Conservation (phyloP, 2,329 filamentous ascomycete species). For the Calonectria naviculata region DNA sequence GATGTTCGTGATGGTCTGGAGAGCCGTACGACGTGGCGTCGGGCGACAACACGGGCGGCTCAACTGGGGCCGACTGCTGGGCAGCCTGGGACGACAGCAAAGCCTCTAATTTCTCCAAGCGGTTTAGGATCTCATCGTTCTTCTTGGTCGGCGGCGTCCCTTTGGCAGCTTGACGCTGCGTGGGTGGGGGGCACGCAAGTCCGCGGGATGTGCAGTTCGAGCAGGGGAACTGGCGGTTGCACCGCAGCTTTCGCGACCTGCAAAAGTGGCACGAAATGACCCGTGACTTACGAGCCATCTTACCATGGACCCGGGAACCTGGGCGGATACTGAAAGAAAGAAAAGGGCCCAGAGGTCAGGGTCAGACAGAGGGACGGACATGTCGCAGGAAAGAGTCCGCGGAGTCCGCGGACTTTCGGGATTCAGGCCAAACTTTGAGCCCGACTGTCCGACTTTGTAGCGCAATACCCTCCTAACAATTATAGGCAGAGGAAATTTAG, state of each 20-base stretch:
- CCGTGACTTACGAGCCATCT: slow-evolving; percentile 46
- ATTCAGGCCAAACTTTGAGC: not conserved
- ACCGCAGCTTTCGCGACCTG: slow-evolving; percentile 48
- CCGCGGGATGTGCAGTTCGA: slow-evolving; percentile 50
- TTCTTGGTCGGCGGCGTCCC: not conserved
- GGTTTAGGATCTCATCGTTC: slow-evolving; percentile 31
- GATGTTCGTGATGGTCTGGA: slow-evolving; percentile 8
- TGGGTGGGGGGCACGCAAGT: slow-evolving; percentile 41
- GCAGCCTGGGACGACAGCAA: slow-evolving; percentile 35
- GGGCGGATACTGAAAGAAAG: not conserved
- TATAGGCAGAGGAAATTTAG: not conserved
- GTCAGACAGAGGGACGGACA: not conserved
- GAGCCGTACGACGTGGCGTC: not conserved
- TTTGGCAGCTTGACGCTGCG: slow-evolving; percentile 27
- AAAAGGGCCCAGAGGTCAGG: not conserved
- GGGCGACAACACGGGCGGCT: not conserved
- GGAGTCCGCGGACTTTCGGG: not conserved
- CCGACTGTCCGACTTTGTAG: not conserved
- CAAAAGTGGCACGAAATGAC: slow-evolving; percentile 50
- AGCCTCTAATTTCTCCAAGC: slow-evolving; percentile 41
- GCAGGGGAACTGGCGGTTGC: slow-evolving; percentile 50
- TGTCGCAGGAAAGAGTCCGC: not conserved
- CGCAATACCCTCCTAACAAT: not conserved
- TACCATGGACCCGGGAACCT: not conserved
- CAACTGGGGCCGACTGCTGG: slow-evolving; percentile 15